A percentile compares a stretch with the other conserved stretches of the same genome.
phyloP scores from a whole-genome alignment of 352 stramenopile species.

The Globisporangium orthogonon region DNA sequence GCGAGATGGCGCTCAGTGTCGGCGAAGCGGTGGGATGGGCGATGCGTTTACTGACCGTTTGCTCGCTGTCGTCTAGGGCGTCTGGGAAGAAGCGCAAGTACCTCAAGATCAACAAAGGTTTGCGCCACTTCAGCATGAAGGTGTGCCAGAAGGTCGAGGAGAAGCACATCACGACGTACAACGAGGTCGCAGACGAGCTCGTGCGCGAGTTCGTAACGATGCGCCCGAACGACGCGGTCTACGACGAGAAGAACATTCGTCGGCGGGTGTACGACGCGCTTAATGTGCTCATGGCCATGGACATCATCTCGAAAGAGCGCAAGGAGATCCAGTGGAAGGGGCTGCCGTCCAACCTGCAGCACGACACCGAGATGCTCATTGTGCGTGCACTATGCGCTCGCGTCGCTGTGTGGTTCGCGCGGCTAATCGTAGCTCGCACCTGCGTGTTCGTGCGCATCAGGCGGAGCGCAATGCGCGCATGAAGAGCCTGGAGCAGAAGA shows the following conservation, averaged over 20 bases:
- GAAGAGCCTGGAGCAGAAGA: constrained; percentile 84
- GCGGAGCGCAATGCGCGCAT: constrained; percentile 66
- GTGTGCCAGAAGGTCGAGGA: constrained; percentile 96
- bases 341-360: constrained; percentile 69
- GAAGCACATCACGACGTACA: constrained; percentile 94
- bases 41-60: not conserved
- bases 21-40: too few relatives aligned
- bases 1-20: not conserved
- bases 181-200: constrained; percentile 93
- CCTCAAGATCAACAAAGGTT: constrained; percentile 86
- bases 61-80: constrained; percentile 17
- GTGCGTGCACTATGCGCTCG: constrained; percentile 19
- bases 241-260: constrained; percentile 95
- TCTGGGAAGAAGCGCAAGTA: constrained; percentile 76
- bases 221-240: constrained; percentile 77
- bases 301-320: constrained; percentile 97
- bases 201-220: constrained; percentile 87
- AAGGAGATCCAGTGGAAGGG: constrained; percentile 90
- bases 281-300: constrained; percentile 98
- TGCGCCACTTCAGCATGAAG: constrained; percentile 95
- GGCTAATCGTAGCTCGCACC: too few relatives aligned
- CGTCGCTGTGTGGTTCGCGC: too few relatives aligned
- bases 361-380: constrained; percentile 85
- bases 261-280: constrained; percentile 95
- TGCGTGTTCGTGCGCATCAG: constrained; percentile 17